Evolutionary conservation across 352 stramenopile genomes (phyloP).

Genomic region (Globisporangium rhizosaccharum): DNA sequence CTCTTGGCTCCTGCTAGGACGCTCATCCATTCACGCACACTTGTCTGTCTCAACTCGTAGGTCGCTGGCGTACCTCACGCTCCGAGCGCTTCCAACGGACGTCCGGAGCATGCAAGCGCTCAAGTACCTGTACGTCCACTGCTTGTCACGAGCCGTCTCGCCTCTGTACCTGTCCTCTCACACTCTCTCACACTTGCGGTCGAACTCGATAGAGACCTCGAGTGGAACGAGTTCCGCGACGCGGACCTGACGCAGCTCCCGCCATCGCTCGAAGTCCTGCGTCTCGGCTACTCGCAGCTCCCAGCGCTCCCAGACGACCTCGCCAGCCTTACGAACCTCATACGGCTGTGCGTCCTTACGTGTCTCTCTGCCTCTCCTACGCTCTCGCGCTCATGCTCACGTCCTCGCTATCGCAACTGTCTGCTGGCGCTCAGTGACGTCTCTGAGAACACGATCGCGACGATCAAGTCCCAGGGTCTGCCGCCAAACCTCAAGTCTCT

Average conservation of each 20-base stretch:
- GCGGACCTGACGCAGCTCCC: slow-evolving; percentile 19
- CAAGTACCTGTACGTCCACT: slow-evolving; percentile 16
- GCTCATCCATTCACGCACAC: not conserved
- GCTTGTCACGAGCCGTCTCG: not conserved
- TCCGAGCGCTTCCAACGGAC: slow-evolving; percentile 13
- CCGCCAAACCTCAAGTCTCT: slow-evolving; percentile 18
- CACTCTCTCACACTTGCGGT: too few relatives aligned
- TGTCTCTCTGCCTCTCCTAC: not conserved
- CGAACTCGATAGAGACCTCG: slow-evolving; percentile 22
- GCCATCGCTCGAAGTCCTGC: slow-evolving; percentile 19
- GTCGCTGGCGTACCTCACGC: slow-evolving; percentile 5
- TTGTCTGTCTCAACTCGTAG: not conserved
- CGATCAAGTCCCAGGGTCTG: slow-evolving; percentile 6
- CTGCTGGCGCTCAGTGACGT: slow-evolving; percentile 9
- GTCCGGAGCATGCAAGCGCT: slow-evolving; percentile 15
- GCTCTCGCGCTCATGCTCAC: not conserved
- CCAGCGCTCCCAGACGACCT: slow-evolving; percentile 21
- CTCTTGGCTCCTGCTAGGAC: not conserved
- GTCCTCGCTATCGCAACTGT: not conserved
- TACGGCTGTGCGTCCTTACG: slow-evolving; percentile 11
- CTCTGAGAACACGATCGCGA: slow-evolving; percentile 10
- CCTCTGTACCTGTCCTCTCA: not conserved
- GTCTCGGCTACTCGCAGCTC: slow-evolving; percentile 16
- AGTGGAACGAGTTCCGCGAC: slow-evolving; percentile 29
- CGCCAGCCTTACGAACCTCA: slow-evolving; percentile 17